Evolutionary conservation across 208 protist species (phyloP), one percentile per base, ranked within the genome.

Genomic region (Leishmania aethiopica): DNA sequence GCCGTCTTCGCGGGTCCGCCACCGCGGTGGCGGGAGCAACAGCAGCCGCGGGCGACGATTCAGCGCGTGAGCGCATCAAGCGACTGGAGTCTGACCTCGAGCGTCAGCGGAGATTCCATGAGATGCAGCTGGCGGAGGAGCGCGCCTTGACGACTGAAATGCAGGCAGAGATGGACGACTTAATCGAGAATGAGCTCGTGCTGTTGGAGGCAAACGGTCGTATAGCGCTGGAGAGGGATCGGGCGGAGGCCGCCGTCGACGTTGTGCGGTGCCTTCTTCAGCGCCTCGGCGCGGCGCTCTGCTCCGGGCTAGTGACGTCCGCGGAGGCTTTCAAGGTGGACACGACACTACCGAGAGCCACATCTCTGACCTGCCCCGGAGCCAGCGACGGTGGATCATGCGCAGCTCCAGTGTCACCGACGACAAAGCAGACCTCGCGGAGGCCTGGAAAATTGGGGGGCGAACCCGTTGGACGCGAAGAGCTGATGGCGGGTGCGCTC

Each of bases 151-250:
- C 79, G 32, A 59, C n/a, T 19, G 91, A 96, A 67, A 91, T 96
- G 91, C 93, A 93, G 77, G 80, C 79, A 3, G 91, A 95, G 77
- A 86, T 96, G 67, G 91, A 96, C 67, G 89, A 94, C 74, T 78
- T 96, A 47, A 85, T 94, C 17, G 71, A 78, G 25, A 87, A 77
- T 25, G 93, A 94, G 64, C 35, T 95, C 60, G n/a, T 82, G 19
- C 78, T 94, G 49, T 81, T 84, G 57, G 90, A 96, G 72, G 74
- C 76, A n/a, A 84, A 73, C 51, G 77, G 62, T 45, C 89, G 92
- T 25, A 37, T 70, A 40, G 71, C 37, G 13, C 45, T 95, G 45
- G 84, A 86, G 80, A 49, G 70, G 19, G 84, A 91, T 37, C 84
- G 76, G 8, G 67, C 82, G 1, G 84, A 87, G 19, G 76, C 74